Evolutionary conservation across 78 protist genomes (phyloP).

Genomic region (Bodo saltans): DNA sequence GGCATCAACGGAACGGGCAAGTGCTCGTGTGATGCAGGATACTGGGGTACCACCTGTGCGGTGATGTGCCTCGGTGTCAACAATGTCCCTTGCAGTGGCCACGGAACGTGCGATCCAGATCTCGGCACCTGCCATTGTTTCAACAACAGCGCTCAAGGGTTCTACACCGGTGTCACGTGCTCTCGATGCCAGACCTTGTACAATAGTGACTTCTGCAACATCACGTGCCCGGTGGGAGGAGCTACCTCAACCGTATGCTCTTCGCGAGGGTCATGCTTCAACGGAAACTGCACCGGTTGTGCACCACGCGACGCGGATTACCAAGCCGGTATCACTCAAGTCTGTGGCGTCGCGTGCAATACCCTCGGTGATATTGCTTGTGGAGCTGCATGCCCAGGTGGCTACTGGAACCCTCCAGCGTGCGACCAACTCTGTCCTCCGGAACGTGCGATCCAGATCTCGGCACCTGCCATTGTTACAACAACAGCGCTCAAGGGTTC

Average conservation of each 20-base stretch:
- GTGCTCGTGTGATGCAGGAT: not conserved
- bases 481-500: not conserved
- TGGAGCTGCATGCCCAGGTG: too few species aligned
- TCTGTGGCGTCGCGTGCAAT: not conserved
- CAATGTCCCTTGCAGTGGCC: conserved; percentile 1
- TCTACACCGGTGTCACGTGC: not conserved
- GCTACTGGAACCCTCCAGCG: too few species aligned
- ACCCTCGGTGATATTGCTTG: too few species aligned
- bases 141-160: not conserved
- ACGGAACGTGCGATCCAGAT: not conserved
- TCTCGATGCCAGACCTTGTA: not conserved
- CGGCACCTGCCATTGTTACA: conserved; percentile 8
- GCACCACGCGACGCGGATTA: not conserved
- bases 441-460: not conserved
- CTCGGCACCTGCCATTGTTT: not conserved
- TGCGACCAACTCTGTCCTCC: too few species aligned
- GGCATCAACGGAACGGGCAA: not conserved
- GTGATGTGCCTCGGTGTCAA: not conserved
- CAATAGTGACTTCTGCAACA: not conserved
- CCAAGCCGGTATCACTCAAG: too few species aligned
- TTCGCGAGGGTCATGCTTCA: not conserved
- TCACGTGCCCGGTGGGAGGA: not conserved
- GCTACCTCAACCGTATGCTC: not conserved
- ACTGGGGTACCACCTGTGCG: conserved; percentile 1
- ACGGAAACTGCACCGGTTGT: not conserved